These are phyloP conservation scores for Mycena sanguinolenta DNA, from an alignment of 768 basidiomycete species.

Conservation along the genomic window DNA sequence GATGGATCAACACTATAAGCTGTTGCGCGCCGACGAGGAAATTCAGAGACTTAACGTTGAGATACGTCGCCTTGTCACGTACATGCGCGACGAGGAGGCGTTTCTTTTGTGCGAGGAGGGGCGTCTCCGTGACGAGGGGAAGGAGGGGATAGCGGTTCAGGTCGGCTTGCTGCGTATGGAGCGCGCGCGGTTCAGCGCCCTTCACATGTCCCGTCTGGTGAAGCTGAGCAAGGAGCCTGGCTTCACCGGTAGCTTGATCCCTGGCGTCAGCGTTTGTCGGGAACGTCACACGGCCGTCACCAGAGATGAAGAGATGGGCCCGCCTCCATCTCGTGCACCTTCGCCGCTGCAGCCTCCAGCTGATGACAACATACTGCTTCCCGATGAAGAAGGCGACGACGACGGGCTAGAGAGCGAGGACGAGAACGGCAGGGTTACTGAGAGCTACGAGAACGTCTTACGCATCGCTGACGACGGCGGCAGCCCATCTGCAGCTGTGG, in stretches of 20 bases:
- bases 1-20: slow-evolving; percentile 33
- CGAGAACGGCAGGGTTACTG: too few species aligned
- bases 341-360: too few species aligned
- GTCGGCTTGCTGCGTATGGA: background rate
- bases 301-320: background rate
- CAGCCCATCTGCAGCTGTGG: too few species aligned
- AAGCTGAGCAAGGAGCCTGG: background rate
- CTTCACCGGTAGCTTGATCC: background rate
- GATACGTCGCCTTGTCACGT: slow-evolving; percentile 32
- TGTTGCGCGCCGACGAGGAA: slow-evolving; percentile 36
- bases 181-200: background rate
- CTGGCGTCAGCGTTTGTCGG: background rate
- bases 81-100: slow-evolving; percentile 26
- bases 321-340: background rate
- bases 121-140: background rate
- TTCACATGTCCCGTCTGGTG: background rate
- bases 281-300: background rate
- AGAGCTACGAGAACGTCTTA: too few species aligned
- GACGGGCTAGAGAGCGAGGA: too few species aligned
- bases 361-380: too few species aligned
- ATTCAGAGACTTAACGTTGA: slow-evolving; percentile 36
- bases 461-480: too few species aligned
- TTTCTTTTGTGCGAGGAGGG: background rate
- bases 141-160: background rate
- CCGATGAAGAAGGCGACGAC: too few species aligned